phyloP scores from a whole-genome alignment of 2,329 filamentous ascomycete genomes.

The Scytalidium lignicola region DNA sequence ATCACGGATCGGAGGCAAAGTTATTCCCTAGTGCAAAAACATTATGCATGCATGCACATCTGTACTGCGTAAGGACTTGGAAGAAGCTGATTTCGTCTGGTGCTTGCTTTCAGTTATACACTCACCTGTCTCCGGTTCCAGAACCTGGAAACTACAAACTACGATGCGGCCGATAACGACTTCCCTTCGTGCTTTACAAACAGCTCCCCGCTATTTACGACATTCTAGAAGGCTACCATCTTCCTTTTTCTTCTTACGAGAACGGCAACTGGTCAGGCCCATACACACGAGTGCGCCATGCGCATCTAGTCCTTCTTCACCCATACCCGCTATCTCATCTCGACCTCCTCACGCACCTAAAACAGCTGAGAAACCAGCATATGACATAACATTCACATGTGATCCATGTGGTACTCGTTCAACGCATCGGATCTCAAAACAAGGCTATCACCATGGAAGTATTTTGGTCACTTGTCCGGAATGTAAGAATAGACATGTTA shows the following conservation, averaged over 20 bases:
- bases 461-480: slow-evolving; percentile 82
- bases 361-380: slow-evolving; percentile 50
- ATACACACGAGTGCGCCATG: not conserved
- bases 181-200: not conserved
- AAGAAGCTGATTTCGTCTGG: too few species aligned
- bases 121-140: not conserved
- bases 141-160: not conserved
- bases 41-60: too few species aligned
- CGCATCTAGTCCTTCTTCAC: not conserved
- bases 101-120: too few species aligned
- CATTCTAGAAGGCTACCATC: not conserved
- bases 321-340: not conserved
- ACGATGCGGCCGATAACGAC: not conserved
- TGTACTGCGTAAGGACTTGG: too few species aligned
- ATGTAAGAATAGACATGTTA: slow-evolving; percentile 85
- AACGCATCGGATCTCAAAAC: slow-evolving; percentile 83
- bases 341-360: not conserved
- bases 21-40: not conserved
- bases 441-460: slow-evolving; percentile 89
- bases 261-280: not conserved
- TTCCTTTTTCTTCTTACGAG: not conserved
- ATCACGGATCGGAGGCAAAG: not conserved
- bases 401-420: slow-evolving; percentile 75
- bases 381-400: slow-evolving; percentile 90
- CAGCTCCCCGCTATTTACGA: not conserved